Percentiles rank a stretch among this genome's conserved stretches.
Conservation (phyloP, 2,329 filamentous ascomycete species). For the Xylaria polymorpha region DNA sequence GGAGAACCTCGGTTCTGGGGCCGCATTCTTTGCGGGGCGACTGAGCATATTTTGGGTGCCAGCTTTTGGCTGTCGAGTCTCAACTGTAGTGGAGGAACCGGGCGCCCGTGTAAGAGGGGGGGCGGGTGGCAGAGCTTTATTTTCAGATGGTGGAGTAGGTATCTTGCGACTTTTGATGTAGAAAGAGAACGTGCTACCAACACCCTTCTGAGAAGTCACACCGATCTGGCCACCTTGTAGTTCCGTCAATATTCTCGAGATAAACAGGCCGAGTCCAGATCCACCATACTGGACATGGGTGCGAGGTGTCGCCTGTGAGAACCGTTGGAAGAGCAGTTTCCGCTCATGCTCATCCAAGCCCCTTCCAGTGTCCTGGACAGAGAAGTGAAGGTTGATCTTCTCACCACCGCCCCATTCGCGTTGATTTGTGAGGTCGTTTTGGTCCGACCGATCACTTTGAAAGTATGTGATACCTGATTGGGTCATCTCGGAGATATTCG, state of each 20-base stretch:
- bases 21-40: constrained; percentile 31
- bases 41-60: constrained; percentile 29
- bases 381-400: constrained; percentile 77
- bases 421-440: constrained; percentile 61
- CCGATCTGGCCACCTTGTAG: constrained; percentile 83
- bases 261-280: constrained; percentile 78
- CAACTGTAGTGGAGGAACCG: constrained; percentile 51
- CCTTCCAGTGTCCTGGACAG: constrained; percentile 78
- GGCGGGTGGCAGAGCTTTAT: constrained; percentile 49
- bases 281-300: constrained; percentile 80
- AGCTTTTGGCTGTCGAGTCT: constrained; percentile 46
- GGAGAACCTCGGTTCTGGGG: constrained; percentile 44
- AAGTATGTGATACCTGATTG: constrained; percentile 60
- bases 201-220: constrained; percentile 72
- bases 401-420: constrained; percentile 78
- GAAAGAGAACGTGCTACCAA: constrained; percentile 81
- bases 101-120: constrained; percentile 48
- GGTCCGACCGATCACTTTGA: constrained; percentile 56
- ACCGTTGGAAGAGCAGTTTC: constrained; percentile 74
- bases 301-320: constrained; percentile 74
- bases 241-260: constrained; percentile 79
- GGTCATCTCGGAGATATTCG: constrained; percentile 57
- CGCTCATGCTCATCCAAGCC: constrained; percentile 73
- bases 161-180: constrained; percentile 76
- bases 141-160: constrained; percentile 53